Evolutionary conservation across 78 protist species (phyloP).

Genomic region (Isochrysis galbana): DNA sequence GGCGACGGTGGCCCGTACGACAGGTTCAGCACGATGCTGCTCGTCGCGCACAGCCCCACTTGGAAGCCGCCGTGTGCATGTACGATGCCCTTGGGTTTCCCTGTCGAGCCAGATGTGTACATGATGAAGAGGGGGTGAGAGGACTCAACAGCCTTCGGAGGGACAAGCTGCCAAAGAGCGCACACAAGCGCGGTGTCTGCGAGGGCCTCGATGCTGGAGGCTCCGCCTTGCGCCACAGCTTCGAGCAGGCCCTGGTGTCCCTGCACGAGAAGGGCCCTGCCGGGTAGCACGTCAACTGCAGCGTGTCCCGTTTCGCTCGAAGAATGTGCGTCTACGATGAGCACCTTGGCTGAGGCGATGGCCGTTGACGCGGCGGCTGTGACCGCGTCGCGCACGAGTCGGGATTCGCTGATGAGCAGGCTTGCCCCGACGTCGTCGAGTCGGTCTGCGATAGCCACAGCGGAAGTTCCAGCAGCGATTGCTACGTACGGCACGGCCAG

Average conservation of each 20-base stretch:
- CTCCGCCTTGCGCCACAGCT: too few relatives aligned
- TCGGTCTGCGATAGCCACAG: background rate
- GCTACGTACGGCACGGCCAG: background rate
- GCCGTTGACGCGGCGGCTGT: too few relatives aligned
- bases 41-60: background rate
- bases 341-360: too few relatives aligned
- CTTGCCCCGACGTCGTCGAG: background rate
- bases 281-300: too few relatives aligned
- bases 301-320: too few relatives aligned
- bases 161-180: background rate
- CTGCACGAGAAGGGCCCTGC: too few relatives aligned
- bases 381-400: background rate
- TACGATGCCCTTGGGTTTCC: slow-evolving; percentile 5
- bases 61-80: background rate
- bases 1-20: background rate
- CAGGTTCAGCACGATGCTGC: background rate
- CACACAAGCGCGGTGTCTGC: background rate
- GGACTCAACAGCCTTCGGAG: background rate
- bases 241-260: too few relatives aligned
- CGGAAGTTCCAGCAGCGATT: background rate
- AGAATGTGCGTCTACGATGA: too few relatives aligned
- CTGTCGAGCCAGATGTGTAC: slow-evolving; percentile 33
- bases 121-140: background rate
- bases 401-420: background rate
- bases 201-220: too few relatives aligned